Evolutionary conservation across 169 alveolate species (phyloP).

Genomic region (Eimeria acervulina): DNA sequence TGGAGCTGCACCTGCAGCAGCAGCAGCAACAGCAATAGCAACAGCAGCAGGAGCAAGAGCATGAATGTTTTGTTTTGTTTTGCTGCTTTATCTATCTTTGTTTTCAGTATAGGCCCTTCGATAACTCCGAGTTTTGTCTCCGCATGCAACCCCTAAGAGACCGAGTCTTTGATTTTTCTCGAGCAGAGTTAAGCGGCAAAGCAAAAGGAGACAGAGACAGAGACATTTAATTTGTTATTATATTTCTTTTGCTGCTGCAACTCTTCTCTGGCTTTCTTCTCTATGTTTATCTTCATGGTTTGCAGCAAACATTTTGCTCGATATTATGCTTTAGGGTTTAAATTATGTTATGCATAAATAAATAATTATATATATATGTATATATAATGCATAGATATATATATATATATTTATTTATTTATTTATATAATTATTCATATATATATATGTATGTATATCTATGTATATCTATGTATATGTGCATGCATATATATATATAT

Average conservation of each 20-base stretch:
- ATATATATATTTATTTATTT: neutral
- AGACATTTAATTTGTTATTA: no score
- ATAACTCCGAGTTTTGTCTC: neutral
- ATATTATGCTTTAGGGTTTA: no score
- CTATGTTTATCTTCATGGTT: no score
- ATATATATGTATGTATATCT: no score
- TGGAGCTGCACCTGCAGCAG: neutral
- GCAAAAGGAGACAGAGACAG: neutral
- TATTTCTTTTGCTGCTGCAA: no score
- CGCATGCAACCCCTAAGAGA: slow-evolving; percentile 55
- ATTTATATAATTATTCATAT: no score
- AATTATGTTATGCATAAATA: neutral
- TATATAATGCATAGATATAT: neutral
- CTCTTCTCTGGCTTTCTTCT: no score
- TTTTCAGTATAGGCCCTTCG: slow-evolving; percentile 30
- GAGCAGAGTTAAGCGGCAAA: neutral
- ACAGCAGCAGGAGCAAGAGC: neutral
- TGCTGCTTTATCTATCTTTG: neutral
- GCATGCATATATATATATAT: no score
- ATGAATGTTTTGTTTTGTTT: neutral
- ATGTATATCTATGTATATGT: no score
- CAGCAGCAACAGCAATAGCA: neutral
- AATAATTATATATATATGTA: neutral
- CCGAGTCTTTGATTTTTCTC: neutral
- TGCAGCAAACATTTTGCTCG: no score